These are phyloP conservation scores for Ascochyta koolunga DNA, from an alignment of 2,329 filamentous ascomycete genomes.

Conservation along the genomic window DNA sequence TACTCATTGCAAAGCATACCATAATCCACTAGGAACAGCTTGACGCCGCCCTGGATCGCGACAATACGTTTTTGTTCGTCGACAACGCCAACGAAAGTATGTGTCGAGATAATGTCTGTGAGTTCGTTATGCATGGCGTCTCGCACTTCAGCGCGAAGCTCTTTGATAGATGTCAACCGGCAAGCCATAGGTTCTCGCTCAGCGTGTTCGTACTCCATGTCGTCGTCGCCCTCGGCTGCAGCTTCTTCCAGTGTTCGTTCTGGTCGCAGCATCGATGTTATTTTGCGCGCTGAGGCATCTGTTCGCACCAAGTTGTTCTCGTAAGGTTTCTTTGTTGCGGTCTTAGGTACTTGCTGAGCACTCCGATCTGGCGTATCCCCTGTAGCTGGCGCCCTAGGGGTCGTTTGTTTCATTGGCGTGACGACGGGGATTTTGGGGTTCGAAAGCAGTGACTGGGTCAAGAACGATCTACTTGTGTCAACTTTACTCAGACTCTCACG, in stretches of 20 bases:
- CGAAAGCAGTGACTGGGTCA: slow-evolving; percentile 83
- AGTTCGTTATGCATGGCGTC: slow-evolving; percentile 82
- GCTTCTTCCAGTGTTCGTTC: slow-evolving; percentile 45
- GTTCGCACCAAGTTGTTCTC: slow-evolving; percentile 92
- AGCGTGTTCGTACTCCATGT: slow-evolving; percentile 72
- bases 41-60: slow-evolving; percentile 92
- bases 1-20: slow-evolving; percentile 84
- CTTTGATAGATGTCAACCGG: slow-evolving; percentile 82
- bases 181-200: slow-evolving; percentile 74
- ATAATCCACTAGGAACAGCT: slow-evolving; percentile 91
- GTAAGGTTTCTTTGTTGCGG: slow-evolving; percentile 58
- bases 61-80: slow-evolving; percentile 85
- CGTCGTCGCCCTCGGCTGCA: slow-evolving; percentile 50
- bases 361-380: slow-evolving; percentile 33
- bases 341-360: slow-evolving; percentile 36
- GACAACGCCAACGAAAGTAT: slow-evolving; percentile 92
- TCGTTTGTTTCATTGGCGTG: slow-evolving; percentile 48
- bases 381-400: slow-evolving; percentile 22
- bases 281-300: slow-evolving; percentile 87
- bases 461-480: slow-evolving; percentile 91
- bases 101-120: slow-evolving; percentile 83
- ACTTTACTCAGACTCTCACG: slow-evolving; percentile 80
- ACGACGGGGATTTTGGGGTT: slow-evolving; percentile 47
- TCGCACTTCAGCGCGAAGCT: slow-evolving; percentile 80
- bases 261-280: slow-evolving; percentile 90